Base-by-base conservation (phyloP, 495 filamentous ascomycete genomes). In the Talaromyces borbonicus region DNA sequence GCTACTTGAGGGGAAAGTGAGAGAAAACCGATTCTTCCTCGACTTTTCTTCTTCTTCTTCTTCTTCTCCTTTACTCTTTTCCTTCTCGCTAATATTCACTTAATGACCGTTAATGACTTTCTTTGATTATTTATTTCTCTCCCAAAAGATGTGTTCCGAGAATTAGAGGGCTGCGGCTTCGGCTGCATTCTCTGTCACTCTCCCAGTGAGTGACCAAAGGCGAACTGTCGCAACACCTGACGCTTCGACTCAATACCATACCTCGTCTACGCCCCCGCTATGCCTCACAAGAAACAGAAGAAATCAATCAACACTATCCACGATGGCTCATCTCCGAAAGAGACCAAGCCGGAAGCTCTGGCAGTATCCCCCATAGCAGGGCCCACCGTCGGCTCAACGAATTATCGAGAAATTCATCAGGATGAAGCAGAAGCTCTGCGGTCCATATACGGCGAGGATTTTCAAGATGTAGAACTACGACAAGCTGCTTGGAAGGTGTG, bases 401-500 rank as follows among this genome's bases (percentile, higher is more conserved):
- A 92, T 56, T 94, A 96, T 62, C 73, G 80, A 33, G 81, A 92
- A 57, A 79, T 83, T 16, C 92, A 97, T 67, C 68, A 83, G 47
- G 81, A 95, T 57, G 92, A 98, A 68, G 70, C 90, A 26, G 81
- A 93, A 63, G 92, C 80, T 9, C 69, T 98, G 39, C 72, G 82
- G 45, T 86, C 93, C 4, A 95, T 98, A 31, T 98, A 92, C 56
- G 84, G 82, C 56, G 89, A 96, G 38, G 92, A 97, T 56, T 97
- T 84, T 57, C 66, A 80, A 53, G 77, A 87, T 50, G 78, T 89
- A 46, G 75, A 79, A 50, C 66, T 75, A 22, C 79, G 81, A 56
- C 76, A 76, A 33, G 80, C 78, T 33, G 89, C 89, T 30, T 98
- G 92, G 92, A 86, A 94, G 71, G 84, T 87, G 67, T 39, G 69